Evolutionary conservation across 2,329 filamentous ascomycete species (phyloP).

Genomic region (Aspergillus sp.): DNA sequence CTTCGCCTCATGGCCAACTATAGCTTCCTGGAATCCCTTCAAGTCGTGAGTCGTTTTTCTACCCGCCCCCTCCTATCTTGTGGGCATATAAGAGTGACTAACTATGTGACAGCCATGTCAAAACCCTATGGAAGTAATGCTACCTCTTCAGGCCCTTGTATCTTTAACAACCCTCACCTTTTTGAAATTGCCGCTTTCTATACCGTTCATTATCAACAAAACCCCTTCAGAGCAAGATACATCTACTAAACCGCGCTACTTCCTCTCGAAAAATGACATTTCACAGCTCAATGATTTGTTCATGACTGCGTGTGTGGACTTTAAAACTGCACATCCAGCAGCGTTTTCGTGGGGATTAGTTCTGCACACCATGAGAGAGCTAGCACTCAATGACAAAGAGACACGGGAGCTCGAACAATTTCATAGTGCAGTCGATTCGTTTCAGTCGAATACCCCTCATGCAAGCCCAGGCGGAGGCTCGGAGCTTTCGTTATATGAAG

Average conservation of each 20-base stretch:
- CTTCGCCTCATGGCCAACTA: constrained; percentile 66
- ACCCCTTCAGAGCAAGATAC: constrained; percentile 15
- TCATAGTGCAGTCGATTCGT: constrained; percentile 36
- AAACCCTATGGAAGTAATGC: constrained; percentile 32
- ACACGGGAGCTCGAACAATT: constrained; percentile 39
- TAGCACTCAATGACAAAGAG: constrained; percentile 59
- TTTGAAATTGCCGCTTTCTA: constrained; percentile 61
- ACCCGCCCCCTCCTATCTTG: constrained; percentile 1
- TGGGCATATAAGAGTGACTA: constrained; percentile 9
- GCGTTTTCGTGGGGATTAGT: constrained; percentile 79
- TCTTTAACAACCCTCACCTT: constrained; percentile 68
- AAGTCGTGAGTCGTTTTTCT: constrained; percentile 43
- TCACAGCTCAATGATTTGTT: constrained; percentile 70
- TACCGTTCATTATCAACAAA: constrained; percentile 46
- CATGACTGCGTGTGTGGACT: constrained; percentile 51
- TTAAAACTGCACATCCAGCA: constrained; percentile 65
- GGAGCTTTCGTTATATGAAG: constrained; percentile 43
- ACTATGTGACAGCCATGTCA: constrained; percentile 30
- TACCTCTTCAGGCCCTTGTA: constrained; percentile 64
- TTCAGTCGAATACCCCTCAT: constrained; percentile 32
- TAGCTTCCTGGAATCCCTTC: constrained; percentile 64
- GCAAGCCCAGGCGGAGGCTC: constrained; percentile 21
- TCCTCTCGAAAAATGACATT: constrained; percentile 66
- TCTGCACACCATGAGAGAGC: constrained; percentile 62
- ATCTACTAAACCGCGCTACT: constrained; percentile 50